Conservation (phyloP, 352 stramenopile species). For the Vaucheria bursata region DNA sequence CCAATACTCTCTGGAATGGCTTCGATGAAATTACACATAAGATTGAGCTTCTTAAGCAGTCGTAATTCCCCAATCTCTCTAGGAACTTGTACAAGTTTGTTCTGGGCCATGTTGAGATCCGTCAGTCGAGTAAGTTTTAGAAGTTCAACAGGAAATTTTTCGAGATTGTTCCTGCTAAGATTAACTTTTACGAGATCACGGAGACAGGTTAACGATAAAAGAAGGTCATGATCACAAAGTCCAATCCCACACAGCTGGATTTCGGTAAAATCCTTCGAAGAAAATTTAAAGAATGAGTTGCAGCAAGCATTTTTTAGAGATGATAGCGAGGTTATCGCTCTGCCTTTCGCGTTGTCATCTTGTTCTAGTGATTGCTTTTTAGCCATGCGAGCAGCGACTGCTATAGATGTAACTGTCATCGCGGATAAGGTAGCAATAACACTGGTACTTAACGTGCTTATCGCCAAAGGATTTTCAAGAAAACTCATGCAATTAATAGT, state of each 20-base stretch:
- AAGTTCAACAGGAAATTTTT: constrained; percentile 12
- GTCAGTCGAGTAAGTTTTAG: constrained; percentile 11
- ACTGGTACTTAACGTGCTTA: neutral
- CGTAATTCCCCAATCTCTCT: constrained; percentile 16
- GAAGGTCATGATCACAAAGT: neutral
- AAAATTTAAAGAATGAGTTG: too few relatives aligned
- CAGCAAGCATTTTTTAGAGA: neutral
- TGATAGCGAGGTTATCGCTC: too few relatives aligned
- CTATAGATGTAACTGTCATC: neutral
- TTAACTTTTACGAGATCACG: constrained; percentile 16
- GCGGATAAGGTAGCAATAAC: neutral
- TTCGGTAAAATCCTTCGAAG: neutral
- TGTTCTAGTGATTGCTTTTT: neutral
- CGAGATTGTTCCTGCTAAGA: constrained; percentile 22
- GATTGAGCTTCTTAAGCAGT: constrained; percentile 21
- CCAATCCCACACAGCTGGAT: neutral
- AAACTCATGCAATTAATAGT: too few relatives aligned
- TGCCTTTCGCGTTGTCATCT: too few relatives aligned
- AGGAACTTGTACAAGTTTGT: constrained; percentile 26
- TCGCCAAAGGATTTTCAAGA: neutral
- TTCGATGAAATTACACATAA: constrained; percentile 27
- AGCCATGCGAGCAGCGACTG: neutral
- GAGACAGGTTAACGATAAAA: neutral
- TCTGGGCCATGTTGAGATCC: constrained; percentile 38
- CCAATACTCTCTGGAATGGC: constrained; percentile 20